phyloP scores from a whole-genome alignment of 345 rosid genomes.

The Dipteronia sinensis region DNA sequence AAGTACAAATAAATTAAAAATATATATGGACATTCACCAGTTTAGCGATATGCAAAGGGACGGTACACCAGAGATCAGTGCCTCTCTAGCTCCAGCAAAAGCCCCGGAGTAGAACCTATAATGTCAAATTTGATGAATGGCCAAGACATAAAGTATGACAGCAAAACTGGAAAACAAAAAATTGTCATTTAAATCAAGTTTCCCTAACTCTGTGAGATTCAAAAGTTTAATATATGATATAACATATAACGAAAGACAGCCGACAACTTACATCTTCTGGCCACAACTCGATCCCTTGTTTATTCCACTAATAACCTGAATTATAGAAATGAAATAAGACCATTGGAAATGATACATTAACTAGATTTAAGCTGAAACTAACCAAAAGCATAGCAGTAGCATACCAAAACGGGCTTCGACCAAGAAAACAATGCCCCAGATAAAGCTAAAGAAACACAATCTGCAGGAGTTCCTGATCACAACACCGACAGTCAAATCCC shows the following conservation, averaged over 20 bases:
- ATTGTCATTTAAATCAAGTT: not conserved
- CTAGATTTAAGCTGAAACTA: not conserved
- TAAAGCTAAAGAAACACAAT: conserved; percentile 55
- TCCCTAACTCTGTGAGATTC: not conserved
- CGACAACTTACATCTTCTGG: conserved; percentile 35
- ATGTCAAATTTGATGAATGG: not conserved
- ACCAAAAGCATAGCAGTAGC: conserved; percentile 5
- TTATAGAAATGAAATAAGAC: not conserved
- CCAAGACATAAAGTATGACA: not conserved
- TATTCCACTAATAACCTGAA: conserved; percentile 52
- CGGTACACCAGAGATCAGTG: conserved; percentile 40
- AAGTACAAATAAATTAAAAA: not conserved
- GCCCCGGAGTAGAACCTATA: conserved; percentile 48
- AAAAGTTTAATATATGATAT: not conserved
- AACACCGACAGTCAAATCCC: not conserved
- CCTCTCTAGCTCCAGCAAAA: conserved; percentile 54
- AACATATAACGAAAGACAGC: not conserved
- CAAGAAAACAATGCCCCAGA: conserved; percentile 53
- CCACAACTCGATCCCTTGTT: conserved; percentile 50
- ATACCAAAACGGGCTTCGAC: conserved; percentile 47
- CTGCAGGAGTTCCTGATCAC: conserved; percentile 51
- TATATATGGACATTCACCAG: conserved; percentile 27
- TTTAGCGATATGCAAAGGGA: conserved; percentile 43
- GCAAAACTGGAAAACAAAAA: not conserved
- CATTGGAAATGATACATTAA: not conserved